Conservation (phyloP, 345 rosid species). For the Linum lewisii region DNA sequence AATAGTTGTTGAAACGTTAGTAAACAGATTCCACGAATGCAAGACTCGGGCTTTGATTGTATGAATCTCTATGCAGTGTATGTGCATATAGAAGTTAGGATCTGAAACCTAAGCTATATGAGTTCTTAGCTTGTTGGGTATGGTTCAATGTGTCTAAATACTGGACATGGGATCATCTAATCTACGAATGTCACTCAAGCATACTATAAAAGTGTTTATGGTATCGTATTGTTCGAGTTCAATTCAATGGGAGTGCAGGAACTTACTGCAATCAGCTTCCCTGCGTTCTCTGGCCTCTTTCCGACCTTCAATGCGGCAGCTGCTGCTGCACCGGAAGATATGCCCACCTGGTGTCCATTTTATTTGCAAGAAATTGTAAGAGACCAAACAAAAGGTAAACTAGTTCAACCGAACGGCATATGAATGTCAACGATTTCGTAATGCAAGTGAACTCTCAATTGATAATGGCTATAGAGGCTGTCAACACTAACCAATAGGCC, state of each 20-base stretch:
- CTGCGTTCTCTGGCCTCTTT: slow-evolving; percentile 83
- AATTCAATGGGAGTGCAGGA: slow-evolving; percentile 9
- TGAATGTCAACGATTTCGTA: no score
- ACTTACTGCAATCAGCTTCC: slow-evolving; percentile 85
- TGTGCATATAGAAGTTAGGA: no score
- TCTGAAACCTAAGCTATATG: no score
- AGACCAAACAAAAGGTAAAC: slow-evolving; percentile 4
- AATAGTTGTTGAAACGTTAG: background rate
- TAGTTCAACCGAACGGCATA: no score
- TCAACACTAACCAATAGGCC: slow-evolving; percentile 77
- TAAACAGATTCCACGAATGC: background rate
- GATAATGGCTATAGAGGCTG: background rate
- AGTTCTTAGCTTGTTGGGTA: no score
- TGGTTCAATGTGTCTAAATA: no score
- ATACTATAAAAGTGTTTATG: no score
- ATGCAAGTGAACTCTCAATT: no score
- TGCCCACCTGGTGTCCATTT: slow-evolving; percentile 62
- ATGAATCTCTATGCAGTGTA: no score
- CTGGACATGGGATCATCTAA: no score
- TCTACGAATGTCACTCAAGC: no score
- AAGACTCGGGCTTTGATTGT: no score
- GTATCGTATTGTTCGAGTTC: background rate
- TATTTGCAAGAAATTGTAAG: background rate
- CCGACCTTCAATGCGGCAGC: slow-evolving; percentile 82
- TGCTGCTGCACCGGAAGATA: slow-evolving; percentile 97